phyloP scores from a whole-genome alignment of 257 asterid genomes.

The Lithospermum erythrorhizon region DNA sequence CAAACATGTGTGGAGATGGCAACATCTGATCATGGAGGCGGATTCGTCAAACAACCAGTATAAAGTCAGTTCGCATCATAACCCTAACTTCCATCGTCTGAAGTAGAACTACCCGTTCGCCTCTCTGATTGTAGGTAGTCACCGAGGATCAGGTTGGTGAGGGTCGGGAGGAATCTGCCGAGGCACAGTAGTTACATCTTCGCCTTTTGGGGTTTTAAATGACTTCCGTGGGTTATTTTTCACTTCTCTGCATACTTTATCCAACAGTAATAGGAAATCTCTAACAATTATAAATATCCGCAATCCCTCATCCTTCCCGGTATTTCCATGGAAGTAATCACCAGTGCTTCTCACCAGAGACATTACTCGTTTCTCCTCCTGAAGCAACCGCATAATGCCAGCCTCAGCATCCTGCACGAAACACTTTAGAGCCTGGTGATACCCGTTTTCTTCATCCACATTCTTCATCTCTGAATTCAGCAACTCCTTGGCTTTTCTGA shows the following conservation, averaged over 20 bases:
- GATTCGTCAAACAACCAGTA: too few relatives aligned
- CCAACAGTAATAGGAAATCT: conserved; percentile 62
- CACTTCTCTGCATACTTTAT: conserved; percentile 71
- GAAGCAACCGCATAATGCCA: conserved; percentile 44
- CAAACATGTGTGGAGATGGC: too few relatives aligned
- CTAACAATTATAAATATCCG: conserved; percentile 64
- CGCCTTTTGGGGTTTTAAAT: conserved; percentile 19
- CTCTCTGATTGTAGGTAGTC: too few relatives aligned
- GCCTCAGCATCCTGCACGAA: conserved; percentile 64
- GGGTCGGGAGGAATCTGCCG: conserved; percentile 17
- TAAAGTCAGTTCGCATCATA: too few relatives aligned
- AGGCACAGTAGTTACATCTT: conserved; percentile 15
- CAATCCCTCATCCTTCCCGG: conserved; percentile 83
- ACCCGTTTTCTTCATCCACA: conserved; percentile 43
- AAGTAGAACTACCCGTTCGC: too few relatives aligned
- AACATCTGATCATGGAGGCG: too few relatives aligned
- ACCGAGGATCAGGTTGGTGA: conserved; percentile 20
- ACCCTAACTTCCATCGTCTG: too few relatives aligned
- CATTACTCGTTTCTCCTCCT: conserved; percentile 84
- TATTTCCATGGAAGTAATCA: conserved; percentile 79
- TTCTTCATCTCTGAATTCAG: conserved; percentile 50
- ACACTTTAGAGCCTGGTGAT: conserved; percentile 38
- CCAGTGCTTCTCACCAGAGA: conserved; percentile 64
- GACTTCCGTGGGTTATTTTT: conserved; percentile 28
- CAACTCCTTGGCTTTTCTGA: conserved; percentile 43